phyloP scores from a whole-genome alignment of 257 asterid species.

The Orobanche coerulescens region DNA sequence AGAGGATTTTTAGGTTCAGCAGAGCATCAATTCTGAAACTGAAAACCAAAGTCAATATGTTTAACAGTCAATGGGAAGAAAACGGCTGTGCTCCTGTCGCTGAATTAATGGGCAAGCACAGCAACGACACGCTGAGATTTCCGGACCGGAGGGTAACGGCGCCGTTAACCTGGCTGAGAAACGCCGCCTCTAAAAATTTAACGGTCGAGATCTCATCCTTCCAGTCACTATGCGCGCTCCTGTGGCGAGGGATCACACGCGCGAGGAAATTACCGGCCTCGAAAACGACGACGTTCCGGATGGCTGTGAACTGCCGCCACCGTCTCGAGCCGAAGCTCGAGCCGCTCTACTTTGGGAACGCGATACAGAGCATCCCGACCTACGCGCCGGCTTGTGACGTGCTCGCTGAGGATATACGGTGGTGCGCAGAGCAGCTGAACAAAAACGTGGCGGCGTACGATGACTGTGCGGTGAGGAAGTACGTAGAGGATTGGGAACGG shows the following conservation, averaged over 20 bases:
- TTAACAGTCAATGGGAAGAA: constrained; percentile 11
- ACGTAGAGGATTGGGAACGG: constrained; percentile 36
- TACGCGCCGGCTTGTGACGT: constrained; percentile 40
- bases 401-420: constrained; percentile 24
- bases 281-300: constrained; percentile 45
- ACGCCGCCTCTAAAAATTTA: constrained; percentile 12
- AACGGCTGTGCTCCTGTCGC: constrained; percentile 28
- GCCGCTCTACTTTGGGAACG: constrained; percentile 54
- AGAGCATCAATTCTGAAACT: constrained; percentile 51
- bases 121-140: constrained; percentile 39
- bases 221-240: constrained; percentile 48
- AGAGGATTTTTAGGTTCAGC: constrained; percentile 58
- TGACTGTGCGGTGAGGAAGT: constrained; percentile 30
- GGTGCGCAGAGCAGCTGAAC: constrained; percentile 55
- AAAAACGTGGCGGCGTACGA: constrained; percentile 41
- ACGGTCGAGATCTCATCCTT: constrained; percentile 51
- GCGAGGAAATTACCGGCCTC: constrained; percentile 40
- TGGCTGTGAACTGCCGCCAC: constrained; percentile 62
- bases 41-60: constrained; percentile 34
- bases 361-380: constrained; percentile 63
- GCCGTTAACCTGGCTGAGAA: constrained; percentile 30
- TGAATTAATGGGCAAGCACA: constrained; percentile 55
- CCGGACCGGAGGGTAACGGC: constrained; percentile 22
- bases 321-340: constrained; percentile 52
- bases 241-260: constrained; percentile 58